phyloP scores from a whole-genome alignment of 164 flowering plant species.

The Houttuynia cordata region DNA sequence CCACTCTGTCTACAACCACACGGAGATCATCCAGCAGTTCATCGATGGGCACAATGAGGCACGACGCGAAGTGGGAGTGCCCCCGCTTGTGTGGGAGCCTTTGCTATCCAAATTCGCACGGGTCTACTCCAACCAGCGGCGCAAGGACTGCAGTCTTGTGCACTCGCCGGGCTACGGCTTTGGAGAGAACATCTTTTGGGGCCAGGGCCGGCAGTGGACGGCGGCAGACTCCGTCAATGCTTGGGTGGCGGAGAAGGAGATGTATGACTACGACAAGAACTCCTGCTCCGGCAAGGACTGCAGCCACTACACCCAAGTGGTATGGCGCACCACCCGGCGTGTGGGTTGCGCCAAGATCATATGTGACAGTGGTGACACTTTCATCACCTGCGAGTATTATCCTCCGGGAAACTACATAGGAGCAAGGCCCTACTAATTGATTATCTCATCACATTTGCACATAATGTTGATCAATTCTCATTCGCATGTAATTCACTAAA shows the following conservation, averaged over 20 bases:
- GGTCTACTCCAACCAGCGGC: conserved; percentile 14
- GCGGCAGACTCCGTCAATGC: too few relatives aligned
- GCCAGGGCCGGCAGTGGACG: too few relatives aligned
- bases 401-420: neutral
- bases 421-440: too few relatives aligned
- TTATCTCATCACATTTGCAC: too few relatives aligned
- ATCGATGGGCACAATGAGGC: conserved; percentile 16
- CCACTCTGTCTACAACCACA: neutral
- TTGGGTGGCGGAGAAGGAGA: too few relatives aligned
- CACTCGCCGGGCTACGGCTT: conserved; percentile 26
- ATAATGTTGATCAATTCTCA: too few relatives aligned
- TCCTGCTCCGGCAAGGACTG: too few relatives aligned
- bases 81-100: conserved; percentile 16
- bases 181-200: conserved; percentile 31
- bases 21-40: conserved; percentile 8
- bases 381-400: neutral
- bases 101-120: conserved; percentile 15
- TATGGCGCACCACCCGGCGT: conserved; percentile 26
- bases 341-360: conserved; percentile 30
- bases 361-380: neutral
- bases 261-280: too few relatives aligned
- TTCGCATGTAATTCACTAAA: too few relatives aligned
- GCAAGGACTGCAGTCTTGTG: conserved; percentile 29
- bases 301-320: neutral
- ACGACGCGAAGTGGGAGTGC: conserved; percentile 14